Evolutionary conservation across 1,284 basidiomycete genomes (phyloP), one percentile per base, ranked within the genome.

Genomic region (Caloboletus inedulis): DNA sequence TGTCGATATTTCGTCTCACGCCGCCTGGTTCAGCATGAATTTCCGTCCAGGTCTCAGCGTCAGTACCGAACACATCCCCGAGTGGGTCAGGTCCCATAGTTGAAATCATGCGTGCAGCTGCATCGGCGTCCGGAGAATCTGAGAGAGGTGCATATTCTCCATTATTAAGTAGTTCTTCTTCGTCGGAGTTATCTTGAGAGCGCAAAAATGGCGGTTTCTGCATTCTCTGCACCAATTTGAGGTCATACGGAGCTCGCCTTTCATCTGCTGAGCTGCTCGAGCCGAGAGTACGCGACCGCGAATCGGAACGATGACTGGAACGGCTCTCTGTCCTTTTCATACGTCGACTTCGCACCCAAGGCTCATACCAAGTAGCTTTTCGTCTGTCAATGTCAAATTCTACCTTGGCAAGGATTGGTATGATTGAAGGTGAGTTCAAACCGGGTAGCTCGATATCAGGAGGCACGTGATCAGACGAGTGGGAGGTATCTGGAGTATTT

Each of bases 321-420:
- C 67, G 70, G 57, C 76, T 77, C 58, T 77, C 77, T 16, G 75
- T 65, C 21, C 85, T 72, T 64, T 81, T 86, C 43, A 74, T 71
- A 54, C 75, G 77, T 50, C 86, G 74, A 59, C 81, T 87, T 51
- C 82, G 76, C 33, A 85, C 55, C 91, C 91, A 93, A 7, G 81
- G 79, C 16, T 86, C 84, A 59, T 87, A 94, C 91, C 91, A 94
- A n/a, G 74, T 73, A 10, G 87, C 89, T 59, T 77, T 84, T 46
- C 77, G 74, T 42, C 75, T 75, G 65, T 93, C 90, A 59, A 94
- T 87, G 63, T 93, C 89, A 60, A 94, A 93, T 68, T 94, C 91
- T 18, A 94, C 81, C 71, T 91, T 93, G 47, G 91, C 91, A 29
- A 94, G 77, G 53, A 94, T 84, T 13, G 89, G 89, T 47, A 91